Conservation (phyloP, 768 basidiomycete genomes). For the Clitopilus passeckerianus region DNA sequence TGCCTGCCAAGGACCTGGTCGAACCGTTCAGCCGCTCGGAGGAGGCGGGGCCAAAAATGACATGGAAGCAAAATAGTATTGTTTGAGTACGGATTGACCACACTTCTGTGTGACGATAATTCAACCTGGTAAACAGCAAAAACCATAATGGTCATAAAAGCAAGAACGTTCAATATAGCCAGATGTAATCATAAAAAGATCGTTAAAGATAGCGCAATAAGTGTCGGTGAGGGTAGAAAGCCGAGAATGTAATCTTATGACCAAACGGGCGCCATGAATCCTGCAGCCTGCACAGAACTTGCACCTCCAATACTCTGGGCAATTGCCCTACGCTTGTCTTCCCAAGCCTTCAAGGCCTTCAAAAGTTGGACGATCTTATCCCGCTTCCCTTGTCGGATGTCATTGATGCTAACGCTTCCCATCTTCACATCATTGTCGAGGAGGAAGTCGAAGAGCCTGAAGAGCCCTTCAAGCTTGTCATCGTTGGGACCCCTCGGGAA, state of each 20-base stretch:
- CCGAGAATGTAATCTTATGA: neutral
- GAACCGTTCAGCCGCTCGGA: no score
- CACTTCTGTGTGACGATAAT: neutral
- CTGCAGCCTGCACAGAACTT: slow-evolving; percentile 27
- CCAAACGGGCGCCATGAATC: slow-evolving; percentile 26
- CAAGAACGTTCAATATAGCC: neutral
- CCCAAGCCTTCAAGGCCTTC: slow-evolving; percentile 72
- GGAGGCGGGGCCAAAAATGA: no score
- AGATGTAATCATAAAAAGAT: neutral
- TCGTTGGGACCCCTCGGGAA: slow-evolving; percentile 68
- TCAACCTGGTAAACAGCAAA: neutral
- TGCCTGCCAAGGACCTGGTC: neutral
- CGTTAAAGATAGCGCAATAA: neutral
- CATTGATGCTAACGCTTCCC: slow-evolving; percentile 91
- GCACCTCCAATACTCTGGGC: slow-evolving; percentile 44
- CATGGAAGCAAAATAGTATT: no score
- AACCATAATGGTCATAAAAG: neutral
- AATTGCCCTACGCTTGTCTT: slow-evolving; percentile 64
- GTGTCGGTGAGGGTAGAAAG: neutral
- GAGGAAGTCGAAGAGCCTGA: slow-evolving; percentile 87
- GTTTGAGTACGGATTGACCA: no score
- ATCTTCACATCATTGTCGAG: slow-evolving; percentile 91
- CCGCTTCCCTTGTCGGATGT: slow-evolving; percentile 76
- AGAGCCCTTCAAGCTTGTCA: slow-evolving; percentile 83
- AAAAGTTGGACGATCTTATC: slow-evolving; percentile 81